A percentile compares a stretch with the other conserved stretches of the same genome.
These are phyloP conservation scores for Tuber magnatum DNA, from an alignment of 495 filamentous ascomycete species.

Conservation along the genomic window DNA sequence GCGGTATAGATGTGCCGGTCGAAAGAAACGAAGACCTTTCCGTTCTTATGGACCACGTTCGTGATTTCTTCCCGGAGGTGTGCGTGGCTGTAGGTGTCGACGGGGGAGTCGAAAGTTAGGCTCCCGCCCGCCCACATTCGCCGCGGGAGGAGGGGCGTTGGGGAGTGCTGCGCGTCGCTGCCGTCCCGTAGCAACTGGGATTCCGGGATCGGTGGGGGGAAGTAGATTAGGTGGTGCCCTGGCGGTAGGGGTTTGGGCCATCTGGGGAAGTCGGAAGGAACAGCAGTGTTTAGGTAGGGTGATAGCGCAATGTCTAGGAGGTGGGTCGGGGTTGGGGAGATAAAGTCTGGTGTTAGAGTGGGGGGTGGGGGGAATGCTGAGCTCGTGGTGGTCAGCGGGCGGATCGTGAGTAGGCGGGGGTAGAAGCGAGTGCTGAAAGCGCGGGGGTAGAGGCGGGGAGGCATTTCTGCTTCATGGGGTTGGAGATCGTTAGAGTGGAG, in stretches of 20 bases:
- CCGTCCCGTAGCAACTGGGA: conserved; percentile 59
- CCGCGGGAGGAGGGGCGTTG: conserved; percentile 55
- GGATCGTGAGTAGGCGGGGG: background rate
- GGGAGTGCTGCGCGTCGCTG: conserved; percentile 63
- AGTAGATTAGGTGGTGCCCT: conserved; percentile 68
- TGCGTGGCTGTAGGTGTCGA: conserved; percentile 7
- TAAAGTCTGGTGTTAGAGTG: conserved; percentile 56
- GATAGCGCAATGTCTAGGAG: conserved; percentile 58
- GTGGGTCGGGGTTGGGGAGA: conserved; percentile 57
- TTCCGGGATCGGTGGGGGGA: conserved; percentile 54
- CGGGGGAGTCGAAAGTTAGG: conserved; percentile 40
- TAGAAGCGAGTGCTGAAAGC: background rate
- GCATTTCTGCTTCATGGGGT: background rate
- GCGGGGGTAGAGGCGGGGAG: background rate
- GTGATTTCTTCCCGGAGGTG: conserved; percentile 28
- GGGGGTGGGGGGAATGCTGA: conserved; percentile 45
- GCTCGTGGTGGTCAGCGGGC: conserved; percentile 5
- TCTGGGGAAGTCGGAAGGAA: conserved; percentile 41
- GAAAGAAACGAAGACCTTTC: conserved; percentile 34
- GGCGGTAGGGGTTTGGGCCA: conserved; percentile 45
- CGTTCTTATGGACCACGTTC: conserved; percentile 18
- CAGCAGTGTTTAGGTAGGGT: conserved; percentile 49
- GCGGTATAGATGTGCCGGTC: conserved; percentile 28
- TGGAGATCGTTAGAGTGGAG: background rate
- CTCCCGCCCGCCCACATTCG: conserved; percentile 77